Percentiles rank a stretch among this genome's conserved stretches.
Conservation (phyloP, 345 rosid species). For the Cardamine occulta region DNA sequence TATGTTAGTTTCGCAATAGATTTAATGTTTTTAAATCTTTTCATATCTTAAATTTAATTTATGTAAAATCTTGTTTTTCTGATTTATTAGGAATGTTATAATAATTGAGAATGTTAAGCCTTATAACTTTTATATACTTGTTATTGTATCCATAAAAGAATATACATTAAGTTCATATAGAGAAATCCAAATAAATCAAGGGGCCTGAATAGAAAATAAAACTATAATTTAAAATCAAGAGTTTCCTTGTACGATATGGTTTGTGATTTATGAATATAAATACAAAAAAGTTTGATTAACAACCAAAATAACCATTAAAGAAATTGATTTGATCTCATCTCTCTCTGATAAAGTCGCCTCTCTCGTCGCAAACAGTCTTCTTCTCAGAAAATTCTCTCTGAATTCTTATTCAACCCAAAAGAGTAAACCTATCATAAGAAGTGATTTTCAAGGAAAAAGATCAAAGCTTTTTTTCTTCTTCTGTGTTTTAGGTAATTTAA, state of each 20-base stretch:
- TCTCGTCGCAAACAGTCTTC: conserved; percentile 32
- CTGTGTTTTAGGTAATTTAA: background rate
- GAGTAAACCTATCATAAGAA: background rate
- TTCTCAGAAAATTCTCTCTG: background rate
- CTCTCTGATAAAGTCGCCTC: conserved; percentile 39
- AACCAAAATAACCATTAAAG: conserved; percentile 36
- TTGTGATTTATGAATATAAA: conserved; percentile 36
- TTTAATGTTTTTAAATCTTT: conserved; percentile 18
- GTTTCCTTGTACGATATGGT: conserved; percentile 45
- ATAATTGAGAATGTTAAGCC: background rate
- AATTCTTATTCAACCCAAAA: conserved; percentile 17
- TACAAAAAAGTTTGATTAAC: conserved; percentile 44
- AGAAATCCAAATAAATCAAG: background rate
- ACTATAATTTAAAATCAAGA: background rate
- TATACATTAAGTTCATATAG: background rate
- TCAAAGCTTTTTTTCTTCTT: background rate
- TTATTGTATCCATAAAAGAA: background rate
- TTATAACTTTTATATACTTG: background rate
- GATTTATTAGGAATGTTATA: background rate
- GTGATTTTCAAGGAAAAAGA: background rate
- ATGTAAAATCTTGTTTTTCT: too few relatives aligned
- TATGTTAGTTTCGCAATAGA: conserved; percentile 7
- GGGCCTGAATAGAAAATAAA: background rate
- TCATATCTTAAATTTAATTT: conserved; percentile 8
- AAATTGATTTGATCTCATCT: conserved; percentile 24